Conservation (phyloP, 192 early-diverging fungal genomes). For the Umbelopsis vinacea region DNA sequence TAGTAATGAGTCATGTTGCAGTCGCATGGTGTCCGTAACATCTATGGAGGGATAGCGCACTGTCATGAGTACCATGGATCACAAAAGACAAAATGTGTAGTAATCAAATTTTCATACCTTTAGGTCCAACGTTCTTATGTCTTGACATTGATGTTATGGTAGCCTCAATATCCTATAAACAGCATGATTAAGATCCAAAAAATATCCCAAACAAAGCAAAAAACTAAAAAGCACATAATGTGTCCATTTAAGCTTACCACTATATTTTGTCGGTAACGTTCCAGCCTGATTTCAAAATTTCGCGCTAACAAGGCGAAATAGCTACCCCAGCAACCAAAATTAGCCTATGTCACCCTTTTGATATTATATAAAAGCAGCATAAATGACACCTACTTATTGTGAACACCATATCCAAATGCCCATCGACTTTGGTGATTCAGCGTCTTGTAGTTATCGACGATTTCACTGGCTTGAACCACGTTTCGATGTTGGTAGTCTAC, state of each 20-base stretch:
- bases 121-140: slow-evolving; percentile 6
- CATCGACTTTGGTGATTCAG: slow-evolving; percentile 22
- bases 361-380: not conserved
- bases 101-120: not conserved
- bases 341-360: not conserved
- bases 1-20: slow-evolving; percentile 9
- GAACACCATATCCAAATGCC: slow-evolving; percentile 34
- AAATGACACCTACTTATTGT: slow-evolving; percentile 31
- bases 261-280: slow-evolving; percentile 7
- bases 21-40: slow-evolving; percentile 5
- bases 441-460: slow-evolving; percentile 33
- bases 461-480: slow-evolving; percentile 25
- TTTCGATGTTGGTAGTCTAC: slow-evolving; percentile 33
- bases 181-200: not conserved
- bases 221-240: not conserved
- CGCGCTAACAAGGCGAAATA: slow-evolving; percentile 1
- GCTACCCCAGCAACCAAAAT: not conserved
- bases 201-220: not conserved
- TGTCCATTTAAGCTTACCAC: not conserved
- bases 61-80: not conserved
- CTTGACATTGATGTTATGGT: slow-evolving; percentile 14
- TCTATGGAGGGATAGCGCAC: not conserved
- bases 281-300: slow-evolving; percentile 16
- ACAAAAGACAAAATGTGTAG: not conserved
- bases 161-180: slow-evolving; percentile 4